phyloP scores from a whole-genome alignment of 2,329 filamentous ascomycete genomes.

The Mollisia scopiformis region DNA sequence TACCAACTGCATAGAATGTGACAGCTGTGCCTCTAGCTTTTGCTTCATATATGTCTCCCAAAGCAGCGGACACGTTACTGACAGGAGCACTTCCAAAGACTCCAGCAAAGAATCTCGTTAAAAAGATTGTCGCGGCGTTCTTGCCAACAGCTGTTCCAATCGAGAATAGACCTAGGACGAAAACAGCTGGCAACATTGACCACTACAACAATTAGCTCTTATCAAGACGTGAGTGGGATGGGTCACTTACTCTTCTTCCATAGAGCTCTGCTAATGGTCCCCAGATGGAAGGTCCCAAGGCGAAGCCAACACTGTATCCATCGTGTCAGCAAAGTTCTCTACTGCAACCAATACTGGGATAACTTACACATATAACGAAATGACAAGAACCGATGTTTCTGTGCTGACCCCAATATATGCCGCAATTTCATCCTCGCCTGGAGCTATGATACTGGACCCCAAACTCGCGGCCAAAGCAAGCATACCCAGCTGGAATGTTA shows the following conservation, averaged over 20 bases:
- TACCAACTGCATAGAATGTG: slow-evolving; percentile 63
- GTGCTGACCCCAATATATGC: slow-evolving; percentile 44
- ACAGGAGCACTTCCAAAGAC: slow-evolving; percentile 64
- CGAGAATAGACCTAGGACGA: slow-evolving; percentile 63
- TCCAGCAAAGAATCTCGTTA: slow-evolving; percentile 69
- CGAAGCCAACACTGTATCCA: slow-evolving; percentile 43
- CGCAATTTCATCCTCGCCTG: slow-evolving; percentile 47
- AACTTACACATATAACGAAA: slow-evolving; percentile 49
- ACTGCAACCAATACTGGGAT: background rate
- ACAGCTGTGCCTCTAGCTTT: slow-evolving; percentile 58
- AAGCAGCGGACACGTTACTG: slow-evolving; percentile 63
- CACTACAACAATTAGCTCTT: too few relatives aligned
- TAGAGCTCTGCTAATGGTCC: slow-evolving; percentile 66
- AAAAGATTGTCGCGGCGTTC: slow-evolving; percentile 61
- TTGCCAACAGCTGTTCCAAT: slow-evolving; percentile 59
- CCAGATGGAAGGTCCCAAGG: slow-evolving; percentile 59
- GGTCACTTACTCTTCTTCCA: slow-evolving; percentile 62
- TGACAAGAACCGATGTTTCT: slow-evolving; percentile 47
- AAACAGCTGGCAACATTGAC: slow-evolving; percentile 60
- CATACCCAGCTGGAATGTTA: slow-evolving; percentile 52
- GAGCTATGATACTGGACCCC: slow-evolving; percentile 53
- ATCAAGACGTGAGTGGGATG: too few relatives aligned
- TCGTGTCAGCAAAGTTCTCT: background rate
- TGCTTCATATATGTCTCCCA: slow-evolving; percentile 62
- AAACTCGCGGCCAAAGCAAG: slow-evolving; percentile 52